These are phyloP conservation scores for Ophiostoma australiae DNA, from an alignment of 2,329 filamentous ascomycete genomes.

Conservation along the genomic window DNA sequence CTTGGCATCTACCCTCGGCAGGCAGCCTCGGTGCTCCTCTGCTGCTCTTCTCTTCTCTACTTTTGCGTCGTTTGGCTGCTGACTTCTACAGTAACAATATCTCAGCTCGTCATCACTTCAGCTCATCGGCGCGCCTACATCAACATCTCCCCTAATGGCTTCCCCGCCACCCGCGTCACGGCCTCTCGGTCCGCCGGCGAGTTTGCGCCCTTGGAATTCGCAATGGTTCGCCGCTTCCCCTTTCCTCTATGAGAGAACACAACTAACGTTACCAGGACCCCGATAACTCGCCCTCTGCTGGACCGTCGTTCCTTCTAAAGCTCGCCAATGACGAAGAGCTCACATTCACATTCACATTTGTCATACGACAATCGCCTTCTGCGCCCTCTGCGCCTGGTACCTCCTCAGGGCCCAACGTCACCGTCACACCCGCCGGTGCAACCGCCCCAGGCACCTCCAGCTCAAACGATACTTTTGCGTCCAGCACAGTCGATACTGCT, in stretches of 20 bases:
- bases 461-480: slow-evolving; percentile 11
- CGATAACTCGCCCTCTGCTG: slow-evolving; percentile 50
- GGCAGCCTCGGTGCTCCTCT: not conserved
- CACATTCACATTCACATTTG: slow-evolving; percentile 86
- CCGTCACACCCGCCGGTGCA: slow-evolving; percentile 6
- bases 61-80: slow-evolving; percentile 6
- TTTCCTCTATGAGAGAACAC: not conserved
- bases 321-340: slow-evolving; percentile 88
- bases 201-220: slow-evolving; percentile 74
- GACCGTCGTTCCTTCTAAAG: slow-evolving; percentile 77
- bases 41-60: not conserved
- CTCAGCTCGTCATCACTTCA: slow-evolving; percentile 76
- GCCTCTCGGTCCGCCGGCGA: slow-evolving; percentile 70
- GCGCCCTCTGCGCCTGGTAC: not conserved
- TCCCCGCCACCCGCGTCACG: slow-evolving; percentile 72
- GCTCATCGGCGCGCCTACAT: slow-evolving; percentile 71
- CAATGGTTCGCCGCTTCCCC: slow-evolving; percentile 60
- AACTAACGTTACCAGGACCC: slow-evolving; percentile 58
- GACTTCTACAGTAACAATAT: slow-evolving; percentile 67
- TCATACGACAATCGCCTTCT: slow-evolving; percentile 55
- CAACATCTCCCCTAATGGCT: slow-evolving; percentile 77
- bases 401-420: not conserved
- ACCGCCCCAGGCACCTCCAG: slow-evolving; percentile 22
- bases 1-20: slow-evolving; percentile 24
- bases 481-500: slow-evolving; percentile 59